Percentiles rank a stretch among this genome's conserved stretches.
phyloP scores from a whole-genome alignment of 202 grass and related monocot species.

The Carex arenaria region DNA sequence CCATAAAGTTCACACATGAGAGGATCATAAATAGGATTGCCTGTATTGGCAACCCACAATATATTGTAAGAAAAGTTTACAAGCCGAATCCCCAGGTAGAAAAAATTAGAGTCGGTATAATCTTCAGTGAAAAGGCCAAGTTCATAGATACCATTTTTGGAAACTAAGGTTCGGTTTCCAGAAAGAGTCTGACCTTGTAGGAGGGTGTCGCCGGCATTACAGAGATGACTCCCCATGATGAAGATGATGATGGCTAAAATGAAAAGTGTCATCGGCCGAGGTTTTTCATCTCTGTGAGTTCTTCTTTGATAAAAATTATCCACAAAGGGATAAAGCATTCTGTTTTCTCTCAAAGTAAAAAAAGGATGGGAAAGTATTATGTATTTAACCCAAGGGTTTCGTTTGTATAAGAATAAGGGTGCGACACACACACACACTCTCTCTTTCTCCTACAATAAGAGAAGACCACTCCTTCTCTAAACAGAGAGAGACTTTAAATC shows the following conservation, averaged over 20 bases:
- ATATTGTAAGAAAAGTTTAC: background rate
- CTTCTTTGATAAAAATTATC: too few species aligned
- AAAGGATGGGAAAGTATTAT: too few species aligned
- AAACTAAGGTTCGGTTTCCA: background rate
- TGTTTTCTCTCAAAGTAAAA: too few species aligned
- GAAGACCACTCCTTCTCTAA: too few species aligned
- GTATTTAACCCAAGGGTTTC: too few species aligned
- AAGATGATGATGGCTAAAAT: background rate
- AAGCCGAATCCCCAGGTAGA: background rate
- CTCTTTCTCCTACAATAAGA: too few species aligned
- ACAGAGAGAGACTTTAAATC: too few species aligned
- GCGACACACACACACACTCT: too few species aligned
- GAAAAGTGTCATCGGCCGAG: background rate
- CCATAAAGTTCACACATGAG: too few species aligned
- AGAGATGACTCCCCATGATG: background rate
- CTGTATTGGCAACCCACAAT: constrained; percentile 1
- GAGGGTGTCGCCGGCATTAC: constrained; percentile 18
- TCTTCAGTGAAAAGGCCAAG: background rate
- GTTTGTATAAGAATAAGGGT: too few species aligned
- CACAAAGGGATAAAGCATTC: too few species aligned
- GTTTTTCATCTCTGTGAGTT: background rate
- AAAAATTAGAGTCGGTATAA: too few species aligned
- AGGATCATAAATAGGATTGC: background rate
- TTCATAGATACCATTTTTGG: constrained; percentile 5
- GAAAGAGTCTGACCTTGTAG: constrained; percentile 27